A percentile compares a stretch with the other conserved stretches of the same genome.
Conservation (phyloP, 257 asterid genomes). For the Capsicum rhomboideum region DNA sequence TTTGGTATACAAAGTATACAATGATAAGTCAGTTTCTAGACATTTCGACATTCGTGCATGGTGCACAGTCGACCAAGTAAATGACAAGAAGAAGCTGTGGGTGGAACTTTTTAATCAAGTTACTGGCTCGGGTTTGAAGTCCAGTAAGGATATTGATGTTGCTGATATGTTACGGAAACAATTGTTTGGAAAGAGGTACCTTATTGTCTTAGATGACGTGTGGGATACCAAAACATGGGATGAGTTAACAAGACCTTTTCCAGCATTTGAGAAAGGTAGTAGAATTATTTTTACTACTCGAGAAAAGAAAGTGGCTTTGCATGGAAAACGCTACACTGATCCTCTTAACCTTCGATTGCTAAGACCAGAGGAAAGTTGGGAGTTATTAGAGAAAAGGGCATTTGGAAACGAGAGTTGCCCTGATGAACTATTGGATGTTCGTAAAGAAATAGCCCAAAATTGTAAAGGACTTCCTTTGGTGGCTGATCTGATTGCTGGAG, state of each 20-base stretch:
- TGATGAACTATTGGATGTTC: conserved; percentile 6
- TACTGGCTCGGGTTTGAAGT: background rate
- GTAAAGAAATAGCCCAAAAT: conserved; percentile 4
- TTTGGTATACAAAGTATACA: background rate
- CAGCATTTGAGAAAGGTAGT: background rate
- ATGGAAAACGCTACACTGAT: background rate
- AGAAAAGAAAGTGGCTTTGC: background rate
- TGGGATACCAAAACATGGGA: conserved; percentile 12
- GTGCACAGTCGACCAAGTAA: background rate
- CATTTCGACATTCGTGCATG: conserved; percentile 1
- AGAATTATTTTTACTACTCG: conserved; percentile 7
- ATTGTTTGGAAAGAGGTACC: background rate
- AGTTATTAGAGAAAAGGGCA: conserved; percentile 2
- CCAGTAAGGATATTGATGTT: background rate
- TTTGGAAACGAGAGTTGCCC: conserved; percentile 6
- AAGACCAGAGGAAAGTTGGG: conserved; percentile 3
- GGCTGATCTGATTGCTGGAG: conserved; percentile 10
- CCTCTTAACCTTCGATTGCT: background rate
- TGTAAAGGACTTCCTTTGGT: conserved; percentile 18
- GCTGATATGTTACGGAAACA: background rate
- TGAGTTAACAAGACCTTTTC: background rate
- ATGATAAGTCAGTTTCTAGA: background rate
- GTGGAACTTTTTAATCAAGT: background rate
- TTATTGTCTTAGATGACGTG: conserved; percentile 15
- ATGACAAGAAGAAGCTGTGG: background rate